These are phyloP conservation scores for Ophiostoma novo-ulmi DNA, from an alignment of 2,329 filamentous ascomycete species.

Conservation along the genomic window DNA sequence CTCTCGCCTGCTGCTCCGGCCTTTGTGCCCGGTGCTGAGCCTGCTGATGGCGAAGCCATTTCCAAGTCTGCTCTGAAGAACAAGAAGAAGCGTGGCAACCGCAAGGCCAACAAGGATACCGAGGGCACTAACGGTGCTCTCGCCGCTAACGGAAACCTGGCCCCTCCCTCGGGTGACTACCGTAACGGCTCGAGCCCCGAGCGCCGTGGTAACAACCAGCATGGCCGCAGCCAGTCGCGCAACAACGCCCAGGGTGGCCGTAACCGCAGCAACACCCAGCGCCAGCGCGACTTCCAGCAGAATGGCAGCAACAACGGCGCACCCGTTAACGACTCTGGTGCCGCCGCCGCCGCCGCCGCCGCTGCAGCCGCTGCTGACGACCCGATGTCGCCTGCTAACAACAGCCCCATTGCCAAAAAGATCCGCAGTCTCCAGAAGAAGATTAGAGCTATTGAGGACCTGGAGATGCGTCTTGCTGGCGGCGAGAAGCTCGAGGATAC, in stretches of 20 bases:
- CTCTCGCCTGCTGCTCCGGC: conserved; percentile 61
- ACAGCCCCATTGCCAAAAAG: conserved; percentile 85
- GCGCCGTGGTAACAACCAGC: conserved; percentile 46
- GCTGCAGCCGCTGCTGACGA: conserved; percentile 40
- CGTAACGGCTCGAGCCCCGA: conserved; percentile 54
- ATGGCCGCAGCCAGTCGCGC: conserved; percentile 48
- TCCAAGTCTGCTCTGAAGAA: conserved; percentile 88
- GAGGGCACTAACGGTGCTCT: conserved; percentile 32
- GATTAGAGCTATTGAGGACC: conserved; percentile 92
- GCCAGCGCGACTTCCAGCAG: conserved; percentile 34
- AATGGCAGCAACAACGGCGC: conserved; percentile 24
- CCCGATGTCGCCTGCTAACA: conserved; percentile 42
- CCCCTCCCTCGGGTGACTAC: conserved; percentile 44
- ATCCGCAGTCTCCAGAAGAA: conserved; percentile 91
- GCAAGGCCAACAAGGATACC: conserved; percentile 81
- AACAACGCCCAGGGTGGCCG: conserved; percentile 39
- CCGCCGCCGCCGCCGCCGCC: conserved; percentile 30
- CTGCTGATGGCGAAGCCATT: conserved; percentile 62
- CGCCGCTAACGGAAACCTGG: conserved; percentile 41
- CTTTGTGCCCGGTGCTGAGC: conserved; percentile 43
- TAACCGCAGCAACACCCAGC: conserved; percentile 49
- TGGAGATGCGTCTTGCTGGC: conserved; percentile 91
- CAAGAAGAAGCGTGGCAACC: conserved; percentile 93
- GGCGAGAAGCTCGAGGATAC: conserved; percentile 98
- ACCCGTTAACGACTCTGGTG: conserved; percentile 23